Percentiles rank a stretch among this genome's conserved stretches.
These are phyloP conservation scores for Sporisorium iseilematis-ciliati DNA, from an alignment of 1,284 basidiomycete species.

Conservation along the genomic window DNA sequence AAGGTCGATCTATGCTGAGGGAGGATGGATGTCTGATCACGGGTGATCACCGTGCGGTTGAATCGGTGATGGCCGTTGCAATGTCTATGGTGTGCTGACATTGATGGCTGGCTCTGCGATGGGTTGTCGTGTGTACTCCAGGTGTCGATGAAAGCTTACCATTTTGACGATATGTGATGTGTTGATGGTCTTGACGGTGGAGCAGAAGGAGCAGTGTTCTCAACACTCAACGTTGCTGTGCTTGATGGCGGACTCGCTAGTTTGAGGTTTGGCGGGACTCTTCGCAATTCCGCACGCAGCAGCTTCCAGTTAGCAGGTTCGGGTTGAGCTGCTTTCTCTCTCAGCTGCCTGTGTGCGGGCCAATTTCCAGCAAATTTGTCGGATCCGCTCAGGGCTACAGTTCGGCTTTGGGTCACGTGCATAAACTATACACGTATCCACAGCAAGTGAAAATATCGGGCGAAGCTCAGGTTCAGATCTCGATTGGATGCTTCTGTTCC, in stretches of 20 bases:
- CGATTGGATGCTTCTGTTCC: not conserved
- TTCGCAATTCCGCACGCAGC: not conserved
- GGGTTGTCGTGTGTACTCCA: constrained; percentile 14
- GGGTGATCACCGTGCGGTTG: not conserved
- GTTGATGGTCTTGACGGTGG: constrained; percentile 58
- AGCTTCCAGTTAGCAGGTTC: too few species aligned
- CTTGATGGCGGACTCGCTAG: constrained; percentile 1
- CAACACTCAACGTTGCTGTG: constrained; percentile 18
- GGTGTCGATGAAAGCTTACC: constrained; percentile 45
- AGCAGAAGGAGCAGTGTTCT: constrained; percentile 26
- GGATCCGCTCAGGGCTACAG: not conserved
- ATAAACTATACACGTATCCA: not conserved
- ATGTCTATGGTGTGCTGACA: constrained; percentile 8
- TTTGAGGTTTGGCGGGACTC: not conserved
- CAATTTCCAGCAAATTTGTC: not conserved
- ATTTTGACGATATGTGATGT: constrained; percentile 52
- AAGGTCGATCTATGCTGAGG: not conserved
- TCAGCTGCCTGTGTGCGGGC: not conserved
- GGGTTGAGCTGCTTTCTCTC: not conserved
- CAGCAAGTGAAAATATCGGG: not conserved
- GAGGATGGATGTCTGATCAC: not conserved
- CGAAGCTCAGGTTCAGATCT: not conserved
- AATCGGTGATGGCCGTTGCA: not conserved
- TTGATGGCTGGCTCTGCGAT: constrained; percentile 25
- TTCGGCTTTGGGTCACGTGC: constrained; percentile 7